These are phyloP conservation scores for Arxiozyma slooffiae DNA, from an alignment of 1,139 yeast genomes.

Conservation along the genomic window DNA sequence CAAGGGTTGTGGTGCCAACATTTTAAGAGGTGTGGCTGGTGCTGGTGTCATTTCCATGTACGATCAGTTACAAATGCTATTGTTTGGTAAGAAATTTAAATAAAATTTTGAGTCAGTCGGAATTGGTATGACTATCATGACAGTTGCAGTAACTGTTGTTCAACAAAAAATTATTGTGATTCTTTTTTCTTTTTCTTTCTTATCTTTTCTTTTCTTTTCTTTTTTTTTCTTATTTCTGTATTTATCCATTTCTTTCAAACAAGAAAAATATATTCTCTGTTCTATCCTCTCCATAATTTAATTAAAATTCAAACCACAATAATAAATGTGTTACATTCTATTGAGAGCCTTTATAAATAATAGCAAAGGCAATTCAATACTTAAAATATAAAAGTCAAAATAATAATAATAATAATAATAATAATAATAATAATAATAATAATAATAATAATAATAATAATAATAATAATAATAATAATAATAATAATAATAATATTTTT, in stretches of 20 bases:
- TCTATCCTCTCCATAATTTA: background rate
- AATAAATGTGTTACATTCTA: background rate
- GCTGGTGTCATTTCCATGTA: conserved; percentile 17
- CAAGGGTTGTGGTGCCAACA: conserved; percentile 16
- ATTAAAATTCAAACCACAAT: background rate
- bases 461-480: no score
- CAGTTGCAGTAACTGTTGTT: no score
- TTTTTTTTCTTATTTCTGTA: background rate
- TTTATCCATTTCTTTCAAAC: background rate
- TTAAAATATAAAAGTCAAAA: no score
- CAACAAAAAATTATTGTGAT: background rate
- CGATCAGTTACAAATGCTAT: conserved; percentile 13
- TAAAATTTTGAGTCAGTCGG: background rate
- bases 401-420: no score
- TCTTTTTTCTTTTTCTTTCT: background rate
- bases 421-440: no score
- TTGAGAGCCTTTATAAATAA: background rate
- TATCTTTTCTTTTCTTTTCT: background rate
- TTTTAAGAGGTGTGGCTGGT: conserved; percentile 16
- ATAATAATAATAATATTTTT: no score
- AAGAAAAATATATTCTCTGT: background rate
- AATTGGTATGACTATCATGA: background rate
- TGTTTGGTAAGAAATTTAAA: conserved; percentile 15
- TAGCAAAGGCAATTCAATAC: background rate
- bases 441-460: no score